phyloP scores from a whole-genome alignment of 176 grass and related monocot genomes.

The Aechmea fasciata region DNA sequence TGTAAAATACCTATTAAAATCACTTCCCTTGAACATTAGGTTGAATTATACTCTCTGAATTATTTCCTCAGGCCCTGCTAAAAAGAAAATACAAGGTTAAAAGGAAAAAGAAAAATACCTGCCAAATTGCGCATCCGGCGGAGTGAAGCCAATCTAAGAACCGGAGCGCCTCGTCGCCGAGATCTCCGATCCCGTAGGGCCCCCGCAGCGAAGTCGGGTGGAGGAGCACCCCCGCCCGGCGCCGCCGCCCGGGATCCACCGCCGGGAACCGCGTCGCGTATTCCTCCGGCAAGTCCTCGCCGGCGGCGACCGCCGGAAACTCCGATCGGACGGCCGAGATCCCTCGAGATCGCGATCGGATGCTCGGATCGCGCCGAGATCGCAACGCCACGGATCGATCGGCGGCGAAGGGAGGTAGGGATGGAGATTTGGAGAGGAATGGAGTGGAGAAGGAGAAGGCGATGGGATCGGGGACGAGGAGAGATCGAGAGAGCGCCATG shows the following conservation, averaged over 20 bases:
- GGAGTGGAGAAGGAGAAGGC: slow-evolving; percentile 7
- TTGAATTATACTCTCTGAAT: too few species aligned
- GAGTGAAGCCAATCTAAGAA: slow-evolving; percentile 73
- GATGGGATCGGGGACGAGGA: slow-evolving; percentile 12
- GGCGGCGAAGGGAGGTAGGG: background rate
- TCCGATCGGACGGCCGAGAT: slow-evolving; percentile 8
- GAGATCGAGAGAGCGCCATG: slow-evolving; percentile 15
- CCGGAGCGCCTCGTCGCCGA: slow-evolving; percentile 48
- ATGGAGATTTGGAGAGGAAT: background rate
- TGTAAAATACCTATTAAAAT: too few species aligned
- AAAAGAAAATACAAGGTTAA: background rate
- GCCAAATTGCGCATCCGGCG: slow-evolving; percentile 72
- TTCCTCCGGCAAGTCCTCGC: slow-evolving; percentile 53
- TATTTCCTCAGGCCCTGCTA: too few species aligned
- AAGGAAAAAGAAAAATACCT: slow-evolving; percentile 30
- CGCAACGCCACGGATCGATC: background rate
- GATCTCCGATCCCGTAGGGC: slow-evolving; percentile 67
- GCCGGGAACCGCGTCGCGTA: slow-evolving; percentile 54
- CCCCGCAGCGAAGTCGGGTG: slow-evolving; percentile 72
- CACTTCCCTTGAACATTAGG: too few species aligned
- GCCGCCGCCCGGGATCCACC: slow-evolving; percentile 33
- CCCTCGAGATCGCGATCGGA: background rate
- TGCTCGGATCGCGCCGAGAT: background rate
- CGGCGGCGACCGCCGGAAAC: slow-evolving; percentile 24
- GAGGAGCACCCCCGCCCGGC: slow-evolving; percentile 62